A percentile compares a stretch with the other conserved stretches of the same genome.
Conservation (phyloP, 2,329 filamentous ascomycete species). For the Venturia asperata region DNA sequence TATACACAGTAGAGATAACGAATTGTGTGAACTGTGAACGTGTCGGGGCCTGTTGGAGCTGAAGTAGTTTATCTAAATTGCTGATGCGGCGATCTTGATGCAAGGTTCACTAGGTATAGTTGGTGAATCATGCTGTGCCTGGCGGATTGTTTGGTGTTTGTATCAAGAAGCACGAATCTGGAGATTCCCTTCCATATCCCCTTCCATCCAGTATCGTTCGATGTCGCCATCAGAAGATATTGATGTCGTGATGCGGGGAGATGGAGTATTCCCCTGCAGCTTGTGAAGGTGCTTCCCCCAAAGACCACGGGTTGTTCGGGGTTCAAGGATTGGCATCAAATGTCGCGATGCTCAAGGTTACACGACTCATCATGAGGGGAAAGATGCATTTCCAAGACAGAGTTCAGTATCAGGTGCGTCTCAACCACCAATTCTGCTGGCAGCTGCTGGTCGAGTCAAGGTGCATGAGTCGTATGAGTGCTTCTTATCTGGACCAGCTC, state of each 20-base stretch:
- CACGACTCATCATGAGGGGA: conserved; percentile 1
- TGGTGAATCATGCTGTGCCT: conserved; percentile 1
- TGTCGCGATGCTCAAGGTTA: background rate
- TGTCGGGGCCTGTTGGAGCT: background rate
- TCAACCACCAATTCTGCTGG: background rate
- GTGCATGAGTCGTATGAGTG: background rate
- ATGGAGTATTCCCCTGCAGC: background rate
- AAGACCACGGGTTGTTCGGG: background rate
- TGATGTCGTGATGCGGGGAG: background rate
- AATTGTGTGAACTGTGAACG: background rate
- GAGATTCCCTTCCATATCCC: background rate
- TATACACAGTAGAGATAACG: background rate
- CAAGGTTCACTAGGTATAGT: background rate
- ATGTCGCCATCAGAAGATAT: background rate
- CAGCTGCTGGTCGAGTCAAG: background rate
- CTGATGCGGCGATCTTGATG: background rate
- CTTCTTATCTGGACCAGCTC: background rate
- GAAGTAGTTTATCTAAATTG: background rate
- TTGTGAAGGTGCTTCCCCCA: background rate
- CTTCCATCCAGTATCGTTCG: background rate
- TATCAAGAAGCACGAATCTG: background rate
- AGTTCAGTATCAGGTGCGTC: background rate
- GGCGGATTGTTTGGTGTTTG: background rate
- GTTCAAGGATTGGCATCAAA: background rate
- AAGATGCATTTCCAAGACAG: background rate